Conservation (phyloP, 371 early-diverging fungal genomes). For the Mortierella sp. region DNA sequence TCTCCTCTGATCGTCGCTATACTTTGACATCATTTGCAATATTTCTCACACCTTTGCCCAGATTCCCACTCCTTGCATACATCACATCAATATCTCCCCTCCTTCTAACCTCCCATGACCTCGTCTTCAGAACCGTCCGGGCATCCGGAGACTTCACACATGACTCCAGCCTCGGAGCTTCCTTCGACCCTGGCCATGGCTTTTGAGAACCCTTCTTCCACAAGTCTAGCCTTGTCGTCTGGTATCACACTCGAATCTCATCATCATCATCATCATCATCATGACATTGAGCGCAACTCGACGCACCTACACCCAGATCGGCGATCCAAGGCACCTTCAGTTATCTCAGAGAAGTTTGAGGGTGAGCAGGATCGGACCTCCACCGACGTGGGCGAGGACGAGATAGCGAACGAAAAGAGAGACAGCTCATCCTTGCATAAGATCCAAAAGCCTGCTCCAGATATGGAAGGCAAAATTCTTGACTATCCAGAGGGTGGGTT, state of each 20-base stretch:
- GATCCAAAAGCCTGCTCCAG: background rate
- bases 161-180: constrained; percentile 3
- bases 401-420: constrained; percentile 3
- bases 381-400: constrained; percentile 8
- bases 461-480: constrained; percentile 23
- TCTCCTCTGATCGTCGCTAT: no score
- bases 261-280: constrained; percentile 8
- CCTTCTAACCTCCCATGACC: constrained; percentile 5
- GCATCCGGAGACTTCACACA: background rate
- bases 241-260: constrained; percentile 4
- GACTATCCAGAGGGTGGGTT: constrained; percentile 58
- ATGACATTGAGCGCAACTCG: constrained; percentile 1
- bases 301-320: constrained; percentile 1
- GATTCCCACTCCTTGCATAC: no score
- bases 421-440: no score
- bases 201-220: constrained; percentile 37
- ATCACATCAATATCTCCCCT: no score
- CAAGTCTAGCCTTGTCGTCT: constrained; percentile 26
- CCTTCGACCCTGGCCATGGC: constrained; percentile 36
- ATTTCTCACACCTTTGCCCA: no score
- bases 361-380: constrained; percentile 5
- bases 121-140: constrained; percentile 9
- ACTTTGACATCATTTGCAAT: no score
- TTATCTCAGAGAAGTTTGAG: constrained; percentile 21
- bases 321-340: constrained; percentile 15